A percentile compares a stretch with the other conserved stretches of the same genome.
These are phyloP conservation scores for Pestalotiopsis sp. DNA, from an alignment of 2,329 filamentous ascomycete genomes.

Conservation along the genomic window DNA sequence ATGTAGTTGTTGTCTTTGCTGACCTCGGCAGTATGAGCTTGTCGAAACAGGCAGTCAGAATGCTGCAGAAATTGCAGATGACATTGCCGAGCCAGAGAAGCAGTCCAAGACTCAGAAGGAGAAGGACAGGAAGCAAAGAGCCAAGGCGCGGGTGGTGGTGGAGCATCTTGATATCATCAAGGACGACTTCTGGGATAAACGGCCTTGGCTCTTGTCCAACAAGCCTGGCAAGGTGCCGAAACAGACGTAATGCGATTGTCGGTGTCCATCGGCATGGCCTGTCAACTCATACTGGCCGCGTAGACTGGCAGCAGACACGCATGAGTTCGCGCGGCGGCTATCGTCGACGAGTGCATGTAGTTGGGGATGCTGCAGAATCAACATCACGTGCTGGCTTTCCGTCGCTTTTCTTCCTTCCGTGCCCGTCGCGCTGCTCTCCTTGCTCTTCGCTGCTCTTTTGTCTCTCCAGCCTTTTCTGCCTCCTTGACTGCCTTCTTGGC, in stretches of 20 bases:
- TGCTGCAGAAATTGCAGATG: conserved; percentile 47
- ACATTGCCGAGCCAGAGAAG: conserved; percentile 52
- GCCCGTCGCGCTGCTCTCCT: conserved; percentile 47
- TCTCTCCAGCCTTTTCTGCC: conserved; percentile 41
- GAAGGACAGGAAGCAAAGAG: conserved; percentile 77
- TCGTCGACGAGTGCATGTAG: not conserved
- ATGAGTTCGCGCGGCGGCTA: not conserved
- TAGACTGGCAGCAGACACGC: not conserved
- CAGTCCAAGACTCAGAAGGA: conserved; percentile 81
- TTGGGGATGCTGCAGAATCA: not conserved
- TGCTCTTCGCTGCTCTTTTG: conserved; percentile 47
- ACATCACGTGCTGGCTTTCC: conserved; percentile 11
- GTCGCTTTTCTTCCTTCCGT: conserved; percentile 34
- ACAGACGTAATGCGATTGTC: conserved; percentile 42
- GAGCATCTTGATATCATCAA: conserved; percentile 94
- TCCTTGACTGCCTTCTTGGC: conserved; percentile 46
- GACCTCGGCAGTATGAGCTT: conserved; percentile 63
- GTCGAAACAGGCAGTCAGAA: conserved; percentile 60
- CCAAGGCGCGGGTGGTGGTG: conserved; percentile 79
- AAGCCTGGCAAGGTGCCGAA: conserved; percentile 73
- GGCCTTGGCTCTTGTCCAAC: conserved; percentile 82
- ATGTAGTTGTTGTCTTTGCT: conserved; percentile 24
- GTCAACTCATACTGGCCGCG: not conserved
- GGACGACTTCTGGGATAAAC: conserved; percentile 87
- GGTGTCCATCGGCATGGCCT: not conserved